Base-by-base conservation (phyloP, 345 rosid genomes). In the Syzygium jambos region DNA sequence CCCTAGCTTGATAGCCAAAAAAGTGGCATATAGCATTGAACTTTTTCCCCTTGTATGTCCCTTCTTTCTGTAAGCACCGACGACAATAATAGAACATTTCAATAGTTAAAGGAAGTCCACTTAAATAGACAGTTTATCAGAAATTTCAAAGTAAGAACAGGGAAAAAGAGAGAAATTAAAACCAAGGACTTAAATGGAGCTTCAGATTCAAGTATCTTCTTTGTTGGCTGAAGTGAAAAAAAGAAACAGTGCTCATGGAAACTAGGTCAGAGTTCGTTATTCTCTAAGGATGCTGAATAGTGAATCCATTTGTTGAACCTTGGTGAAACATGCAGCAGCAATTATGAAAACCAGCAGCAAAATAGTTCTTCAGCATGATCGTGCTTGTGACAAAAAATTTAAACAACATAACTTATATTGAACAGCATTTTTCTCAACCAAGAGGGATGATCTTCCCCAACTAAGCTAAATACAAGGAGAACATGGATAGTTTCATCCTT, bases 1-100 rank as follows among this genome's bases (percentile, higher is more conserved):
- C 99, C 80, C 99, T 97, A 92, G 99, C 99, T 90, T 98, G 99
- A 92, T 98, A 96, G 88, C 99, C 99, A 85, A 98, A 98, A 90
- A 98, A 98, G 93, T 98, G 99, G 93, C 98, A 96, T 87, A 98
- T 98, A 16, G 99, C 98, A 90, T 96, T 98, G 92, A 98, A 94
- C 88, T 96, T 98, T 90, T 96, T 98, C 85, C 99, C 99, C 91
- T 89, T 96, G 95, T 96, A 96, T 82, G 93, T 94, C 89, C 98
- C 99, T 90, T 93, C 98, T 94, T 95, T 96, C 98, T 96, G 95
- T 87, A 57, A 87, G 91, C 91, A 90, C 85, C 52, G 87, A 22
- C 51, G 7, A 89, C 38, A 84, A 88, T 59, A n/a, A 82, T 29
- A 14, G 52, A 78, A 54, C 52, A 61, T 29, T 85, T 73, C 22